phyloP scores from a whole-genome alignment of 2,329 filamentous ascomycete genomes.

The Hortaea werneckii region DNA sequence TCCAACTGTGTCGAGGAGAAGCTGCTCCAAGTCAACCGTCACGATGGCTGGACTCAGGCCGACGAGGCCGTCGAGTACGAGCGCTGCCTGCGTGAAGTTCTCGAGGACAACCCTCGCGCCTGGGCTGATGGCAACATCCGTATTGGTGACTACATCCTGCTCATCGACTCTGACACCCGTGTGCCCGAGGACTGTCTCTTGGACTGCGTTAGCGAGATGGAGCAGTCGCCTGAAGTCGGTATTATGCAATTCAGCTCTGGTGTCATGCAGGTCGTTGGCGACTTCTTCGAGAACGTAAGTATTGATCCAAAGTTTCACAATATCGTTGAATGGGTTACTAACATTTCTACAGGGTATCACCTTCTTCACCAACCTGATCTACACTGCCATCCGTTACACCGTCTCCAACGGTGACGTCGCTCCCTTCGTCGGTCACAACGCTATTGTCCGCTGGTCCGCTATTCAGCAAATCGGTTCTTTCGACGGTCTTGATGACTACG shows the following conservation, averaged over 20 bases:
- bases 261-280: conserved; percentile 65
- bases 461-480: conserved; percentile 48
- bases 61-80: conserved; percentile 40
- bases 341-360: conserved; percentile 40
- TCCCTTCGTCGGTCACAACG: conserved; percentile 70
- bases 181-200: conserved; percentile 58
- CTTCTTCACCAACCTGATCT: conserved; percentile 71
- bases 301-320: background rate
- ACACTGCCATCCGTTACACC: conserved; percentile 60
- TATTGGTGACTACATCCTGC: conserved; percentile 53
- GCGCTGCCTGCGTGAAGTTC: conserved; percentile 38
- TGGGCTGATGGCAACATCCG: conserved; percentile 53
- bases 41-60: conserved; percentile 26
- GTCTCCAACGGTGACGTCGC: conserved; percentile 63
- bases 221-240: conserved; percentile 56
- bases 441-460: conserved; percentile 60
- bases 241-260: conserved; percentile 64
- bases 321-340: background rate
- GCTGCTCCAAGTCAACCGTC: conserved; percentile 32
- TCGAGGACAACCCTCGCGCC: conserved; percentile 44
- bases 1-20: conserved; percentile 54
- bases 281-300: conserved; percentile 60
- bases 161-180: conserved; percentile 61
- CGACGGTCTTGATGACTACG: conserved; percentile 46
- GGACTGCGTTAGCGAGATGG: conserved; percentile 63